phyloP scores from a whole-genome alignment of 2,329 filamentous ascomycete genomes.

The Colletotrichum neosansevieriae region DNA sequence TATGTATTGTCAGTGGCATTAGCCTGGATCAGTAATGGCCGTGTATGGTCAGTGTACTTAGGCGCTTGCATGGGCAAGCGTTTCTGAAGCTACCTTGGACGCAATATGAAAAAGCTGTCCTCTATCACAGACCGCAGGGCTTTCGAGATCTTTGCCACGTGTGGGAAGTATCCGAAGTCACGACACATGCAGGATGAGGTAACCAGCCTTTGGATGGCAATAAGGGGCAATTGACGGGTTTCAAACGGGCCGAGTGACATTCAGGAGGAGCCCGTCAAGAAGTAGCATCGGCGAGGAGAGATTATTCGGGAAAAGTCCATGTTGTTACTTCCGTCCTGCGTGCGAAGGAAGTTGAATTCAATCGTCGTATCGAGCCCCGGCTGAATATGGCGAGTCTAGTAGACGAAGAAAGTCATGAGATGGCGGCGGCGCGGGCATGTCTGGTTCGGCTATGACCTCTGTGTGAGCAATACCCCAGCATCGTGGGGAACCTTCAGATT shows the following conservation, averaged over 20 bases:
- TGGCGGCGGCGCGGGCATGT: not conserved
- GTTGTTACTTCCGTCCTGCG: not conserved
- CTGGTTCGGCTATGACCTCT: not conserved
- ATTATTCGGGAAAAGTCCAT: slow-evolving; percentile 1
- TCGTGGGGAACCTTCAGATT: not conserved
- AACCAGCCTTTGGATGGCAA: not conserved
- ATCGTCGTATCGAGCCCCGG: no score
- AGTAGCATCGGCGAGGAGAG: not conserved
- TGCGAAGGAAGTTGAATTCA: no score
- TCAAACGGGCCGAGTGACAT: slow-evolving; percentile 2
- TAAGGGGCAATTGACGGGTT: slow-evolving; percentile 16
- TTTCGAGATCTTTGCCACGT: not conserved
- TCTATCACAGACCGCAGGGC: not conserved
- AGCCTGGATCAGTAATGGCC: no score
- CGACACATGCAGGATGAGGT: not conserved
- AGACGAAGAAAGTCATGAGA: no score
- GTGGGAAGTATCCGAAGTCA: not conserved
- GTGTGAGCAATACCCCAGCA: no score
- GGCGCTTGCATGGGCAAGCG: slow-evolving; percentile 10
- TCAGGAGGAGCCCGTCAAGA: not conserved
- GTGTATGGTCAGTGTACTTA: not conserved
- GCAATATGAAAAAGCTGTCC: not conserved
- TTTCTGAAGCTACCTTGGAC: not conserved
- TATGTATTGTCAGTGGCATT: not conserved
- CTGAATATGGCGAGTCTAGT: not conserved